Base-by-base conservation (phyloP, 2,329 filamentous ascomycete genomes). In the Scedosporium minutisporum region DNA sequence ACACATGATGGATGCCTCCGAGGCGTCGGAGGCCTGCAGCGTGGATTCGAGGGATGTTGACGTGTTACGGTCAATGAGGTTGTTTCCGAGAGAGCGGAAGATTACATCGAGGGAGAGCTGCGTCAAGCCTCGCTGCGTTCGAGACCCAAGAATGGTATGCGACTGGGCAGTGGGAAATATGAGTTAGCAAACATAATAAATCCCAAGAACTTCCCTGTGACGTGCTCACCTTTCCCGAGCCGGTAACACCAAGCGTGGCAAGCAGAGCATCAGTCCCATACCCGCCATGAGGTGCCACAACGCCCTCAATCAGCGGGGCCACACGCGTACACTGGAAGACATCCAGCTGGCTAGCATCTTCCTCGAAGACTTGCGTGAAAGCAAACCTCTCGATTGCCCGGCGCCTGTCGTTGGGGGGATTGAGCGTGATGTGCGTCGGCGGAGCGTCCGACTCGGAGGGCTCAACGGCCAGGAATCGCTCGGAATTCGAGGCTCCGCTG, bases 291-390 rank as follows among this genome's bases (percentile, higher is more conserved):
- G 84, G 82, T 6, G 88, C 88, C 51, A 99, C 72, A 3, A 96
- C 92, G 21, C 91, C 91, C 69, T 93, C 87, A 6, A 97, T 83
- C 53, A 97, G 79, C 0, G 85, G 82, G 14, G 89, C 77, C 55
- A 96, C 84, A 25, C 88, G 88, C 0, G 89, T 90, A 69, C 87
- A 87, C 67, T 91, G 83, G 71, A 99, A 97, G 9, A 99, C 77
- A 69, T 97, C 91, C 29, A 95, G 79, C 71, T 99, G 95, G 6
- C 84, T 85, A 1, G 91, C 87, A 69, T 89, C 82, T 71, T 97
- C 93, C 68, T 96, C 89, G 68, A 97, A 97, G 1, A 99, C 92
- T 65, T 86, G 86, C 0, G 95, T 99, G 71, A 99, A 99, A 1
- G 88, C 90, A 72, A 97, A 99, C 71, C 89, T 91, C 74, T 99